Evolutionary conservation across 306 rosid species (phyloP).

Genomic region (Fagus sylvatica): DNA sequence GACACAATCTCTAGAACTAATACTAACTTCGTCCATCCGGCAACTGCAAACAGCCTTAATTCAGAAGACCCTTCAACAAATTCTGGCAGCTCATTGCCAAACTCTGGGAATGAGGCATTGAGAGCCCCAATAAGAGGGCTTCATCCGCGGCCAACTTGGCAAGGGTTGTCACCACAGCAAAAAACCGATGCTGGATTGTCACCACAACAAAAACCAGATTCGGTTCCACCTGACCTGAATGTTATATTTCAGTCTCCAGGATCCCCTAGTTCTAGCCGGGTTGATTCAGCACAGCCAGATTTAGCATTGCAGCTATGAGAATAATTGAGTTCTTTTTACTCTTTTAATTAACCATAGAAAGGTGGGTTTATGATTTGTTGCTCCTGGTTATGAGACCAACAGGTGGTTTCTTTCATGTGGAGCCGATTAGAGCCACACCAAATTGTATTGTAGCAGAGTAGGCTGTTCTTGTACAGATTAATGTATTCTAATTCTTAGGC

Average conservation of each 20-base stretch:
- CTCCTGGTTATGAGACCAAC: slow-evolving; percentile 29
- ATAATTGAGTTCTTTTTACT: slow-evolving; percentile 19
- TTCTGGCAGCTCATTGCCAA: slow-evolving; percentile 25
- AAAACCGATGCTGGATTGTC: slow-evolving; percentile 27
- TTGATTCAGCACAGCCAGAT: slow-evolving; percentile 62
- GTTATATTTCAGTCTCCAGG: slow-evolving; percentile 64
- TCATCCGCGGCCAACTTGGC: slow-evolving; percentile 35
- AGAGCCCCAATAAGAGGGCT: slow-evolving; percentile 9
- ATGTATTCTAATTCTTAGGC: slow-evolving; percentile 41
- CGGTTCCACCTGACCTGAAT: slow-evolving; percentile 63
- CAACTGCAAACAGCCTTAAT: slow-evolving; percentile 26
- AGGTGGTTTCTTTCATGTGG: slow-evolving; percentile 18
- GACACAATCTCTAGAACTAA: slow-evolving; percentile 38
- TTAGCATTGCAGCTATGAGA: slow-evolving; percentile 69
- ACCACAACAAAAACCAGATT: slow-evolving; percentile 39
- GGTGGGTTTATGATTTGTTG: slow-evolving; percentile 42
- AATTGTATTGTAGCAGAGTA: slow-evolving; percentile 42
- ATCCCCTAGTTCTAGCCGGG: slow-evolving; percentile 58
- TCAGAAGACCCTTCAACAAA: slow-evolving; percentile 32
- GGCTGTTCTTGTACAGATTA: slow-evolving; percentile 47
- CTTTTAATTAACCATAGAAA: slow-evolving; percentile 47
- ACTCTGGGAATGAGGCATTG: slow-evolving; percentile 28
- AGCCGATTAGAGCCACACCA: slow-evolving; percentile 30
- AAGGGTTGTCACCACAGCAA: slow-evolving; percentile 31
- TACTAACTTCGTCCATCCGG: slow-evolving; percentile 30